Percentiles rank a stretch among this genome's conserved stretches.
These are phyloP conservation scores for Phlyctochytrium bullatum DNA, from an alignment of 192 early-diverging fungal genomes.

Conservation along the genomic window DNA sequence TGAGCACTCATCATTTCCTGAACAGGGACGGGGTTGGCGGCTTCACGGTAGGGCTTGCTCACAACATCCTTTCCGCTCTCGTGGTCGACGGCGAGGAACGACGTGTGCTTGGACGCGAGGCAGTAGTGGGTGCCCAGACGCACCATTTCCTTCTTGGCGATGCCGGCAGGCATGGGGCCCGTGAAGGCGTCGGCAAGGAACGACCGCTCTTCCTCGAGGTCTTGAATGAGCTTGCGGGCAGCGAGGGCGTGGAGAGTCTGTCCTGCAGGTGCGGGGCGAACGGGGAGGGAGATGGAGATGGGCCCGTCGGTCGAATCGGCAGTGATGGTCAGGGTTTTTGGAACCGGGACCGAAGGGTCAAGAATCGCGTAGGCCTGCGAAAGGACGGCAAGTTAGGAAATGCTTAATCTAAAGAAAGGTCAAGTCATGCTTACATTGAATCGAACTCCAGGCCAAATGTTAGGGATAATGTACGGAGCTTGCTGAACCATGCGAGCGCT, in stretches of 20 bases:
- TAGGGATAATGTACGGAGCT: slow-evolving; percentile 31
- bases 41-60: no score
- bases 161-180: background rate
- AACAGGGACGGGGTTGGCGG: no score
- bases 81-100: slow-evolving; percentile 40
- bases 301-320: slow-evolving; percentile 37
- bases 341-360: slow-evolving; percentile 16
- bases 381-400: no score
- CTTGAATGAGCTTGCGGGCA: slow-evolving; percentile 43
- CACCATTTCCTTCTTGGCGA: slow-evolving; percentile 34
- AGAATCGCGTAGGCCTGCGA: slow-evolving; percentile 46
- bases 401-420: no score
- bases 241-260: slow-evolving; percentile 40
- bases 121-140: slow-evolving; percentile 29
- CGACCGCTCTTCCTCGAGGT: slow-evolving; percentile 46
- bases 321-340: slow-evolving; percentile 29
- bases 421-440: no score
- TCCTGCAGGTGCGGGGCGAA: slow-evolving; percentile 12
- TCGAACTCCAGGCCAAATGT: slow-evolving; percentile 31
- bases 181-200: slow-evolving; percentile 28
- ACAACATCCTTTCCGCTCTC: background rate
- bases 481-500: slow-evolving; percentile 26
- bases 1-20: no score
- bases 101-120: slow-evolving; percentile 33
- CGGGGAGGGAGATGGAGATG: slow-evolving; percentile 37